Percentiles rank a stretch among this genome's conserved stretches.
phyloP scores from a whole-genome alignment of 495 filamentous ascomycete genomes.

The Neurospora africana region DNA sequence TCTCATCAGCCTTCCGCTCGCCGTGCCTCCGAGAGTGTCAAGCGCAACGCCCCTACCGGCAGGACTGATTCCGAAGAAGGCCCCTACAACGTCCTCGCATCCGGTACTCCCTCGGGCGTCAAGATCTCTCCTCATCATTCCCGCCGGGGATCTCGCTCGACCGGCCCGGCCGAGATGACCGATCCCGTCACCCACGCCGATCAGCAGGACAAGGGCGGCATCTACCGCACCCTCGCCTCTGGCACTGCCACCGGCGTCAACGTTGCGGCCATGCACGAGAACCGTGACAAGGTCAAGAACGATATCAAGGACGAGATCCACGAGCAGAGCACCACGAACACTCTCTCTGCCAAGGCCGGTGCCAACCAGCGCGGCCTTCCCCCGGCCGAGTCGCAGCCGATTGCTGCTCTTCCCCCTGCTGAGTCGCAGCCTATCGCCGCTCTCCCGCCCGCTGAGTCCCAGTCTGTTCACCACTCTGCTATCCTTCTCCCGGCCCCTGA shows the following conservation, averaged over 20 bases:
- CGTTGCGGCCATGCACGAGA: not conserved
- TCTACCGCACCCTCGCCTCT: constrained; percentile 21
- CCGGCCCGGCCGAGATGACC: not conserved
- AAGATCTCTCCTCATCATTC: constrained; percentile 8
- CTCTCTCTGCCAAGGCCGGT: not conserved
- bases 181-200: not conserved
- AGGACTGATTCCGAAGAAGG: not conserved
- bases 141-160: not conserved
- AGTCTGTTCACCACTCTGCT: not conserved
- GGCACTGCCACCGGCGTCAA: constrained; percentile 23
- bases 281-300: not conserved
- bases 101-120: constrained; percentile 19
- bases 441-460: not conserved
- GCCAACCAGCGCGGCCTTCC: not conserved
- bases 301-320: not conserved
- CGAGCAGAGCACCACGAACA: not conserved
- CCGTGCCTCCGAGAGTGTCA: not conserved
- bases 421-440: not conserved
- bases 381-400: not conserved
- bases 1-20: not conserved
- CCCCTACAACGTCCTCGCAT: constrained; percentile 12
- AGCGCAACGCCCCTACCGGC: not conserved
- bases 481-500: not conserved
- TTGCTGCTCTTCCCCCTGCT: not conserved
- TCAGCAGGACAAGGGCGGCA: constrained; percentile 12